Evolutionary conservation across 1,284 basidiomycete genomes (phyloP), one percentile per base, ranked within the genome.

Genomic region (Naganishia liquefaciens): DNA sequence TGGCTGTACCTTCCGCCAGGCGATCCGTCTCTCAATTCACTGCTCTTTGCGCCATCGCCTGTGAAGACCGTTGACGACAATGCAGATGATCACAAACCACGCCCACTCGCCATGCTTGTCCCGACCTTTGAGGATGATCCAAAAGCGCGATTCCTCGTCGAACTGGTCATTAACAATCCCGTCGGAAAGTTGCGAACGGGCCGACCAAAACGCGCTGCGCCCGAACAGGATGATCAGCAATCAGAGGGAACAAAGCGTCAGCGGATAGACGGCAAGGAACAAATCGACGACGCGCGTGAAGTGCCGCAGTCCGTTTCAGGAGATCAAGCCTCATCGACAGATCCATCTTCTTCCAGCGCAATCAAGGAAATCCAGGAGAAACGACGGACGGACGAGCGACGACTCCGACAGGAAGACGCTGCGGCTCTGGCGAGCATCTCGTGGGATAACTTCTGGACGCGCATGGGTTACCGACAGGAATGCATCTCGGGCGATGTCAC

Each of bases 391-490:
- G 76, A 73, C 15, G 70, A 77, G 73, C 81, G 77, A 64, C 77
- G 73, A 67, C 71, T 70, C 15, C 69, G 74, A 70, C 75, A 79
- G 68, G 72, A 76, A 54, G 52, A 67, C 23, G 72, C 77, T 17
- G 63, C 71, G 25, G 88, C 67, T 75, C 80, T 80, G n/a, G 67
- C 70, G 13, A 70, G 65, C 28, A 67, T 79, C 3, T 61, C 69
- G 0, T 74, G 84, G 33, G 88, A 87, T 55, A 92, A 95, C 74
- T 97, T 93, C 77, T 95, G 92, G 90, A 91, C 93, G 77, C 83
- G 91, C 17, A 93, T 97, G 88, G 91, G 88, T 28, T 94, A 90
- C 79, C 84, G 93, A 39, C 93, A 96, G 74, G 93, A 97, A 76
- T 96, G 93, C 74, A 84, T 88, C 50, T 87, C 68, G 83, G 93